phyloP scores from a whole-genome alignment of 2,329 filamentous ascomycete genomes.

The Exophiala oligosperma region DNA sequence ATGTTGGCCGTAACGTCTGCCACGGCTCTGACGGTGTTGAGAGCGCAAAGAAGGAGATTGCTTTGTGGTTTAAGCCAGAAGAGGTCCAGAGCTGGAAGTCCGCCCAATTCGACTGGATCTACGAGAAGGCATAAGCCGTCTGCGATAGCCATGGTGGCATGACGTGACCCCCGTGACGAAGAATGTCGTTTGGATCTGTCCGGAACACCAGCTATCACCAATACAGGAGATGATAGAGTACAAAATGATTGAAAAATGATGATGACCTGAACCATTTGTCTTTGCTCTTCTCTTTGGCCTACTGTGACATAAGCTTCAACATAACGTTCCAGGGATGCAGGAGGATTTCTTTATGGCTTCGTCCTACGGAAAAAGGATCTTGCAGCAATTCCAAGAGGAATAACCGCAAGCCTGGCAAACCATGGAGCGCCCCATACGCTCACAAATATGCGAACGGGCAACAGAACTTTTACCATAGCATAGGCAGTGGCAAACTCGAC shows the following conservation, averaged over 20 bases:
- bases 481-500: constrained; percentile 82
- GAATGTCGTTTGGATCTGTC: background rate
- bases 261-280: background rate
- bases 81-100: constrained; percentile 85
- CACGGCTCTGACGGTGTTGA: constrained; percentile 99
- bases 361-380: constrained; percentile 40
- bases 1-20: constrained; percentile 98
- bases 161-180: background rate
- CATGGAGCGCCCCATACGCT: constrained; percentile 91
- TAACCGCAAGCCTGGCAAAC: constrained; percentile 72
- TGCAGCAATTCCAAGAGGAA: constrained; percentile 45
- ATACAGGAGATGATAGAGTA: constrained; percentile 6
- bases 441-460: constrained; percentile 72
- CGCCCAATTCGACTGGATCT: constrained; percentile 88
- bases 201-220: background rate
- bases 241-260: constrained; percentile 2
- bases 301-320: background rate
- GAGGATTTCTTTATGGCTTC: constrained; percentile 18
- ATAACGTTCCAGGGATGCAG: background rate
- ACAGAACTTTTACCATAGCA: constrained; percentile 79
- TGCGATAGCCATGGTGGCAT: background rate
- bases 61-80: constrained; percentile 91
- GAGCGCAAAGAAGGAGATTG: constrained; percentile 99
- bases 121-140: constrained; percentile 71
- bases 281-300: background rate